Percentiles rank a stretch among this genome's conserved stretches.
These are phyloP conservation scores for Terfezia claveryi DNA, from an alignment of 495 filamentous ascomycete species.

Conservation along the genomic window DNA sequence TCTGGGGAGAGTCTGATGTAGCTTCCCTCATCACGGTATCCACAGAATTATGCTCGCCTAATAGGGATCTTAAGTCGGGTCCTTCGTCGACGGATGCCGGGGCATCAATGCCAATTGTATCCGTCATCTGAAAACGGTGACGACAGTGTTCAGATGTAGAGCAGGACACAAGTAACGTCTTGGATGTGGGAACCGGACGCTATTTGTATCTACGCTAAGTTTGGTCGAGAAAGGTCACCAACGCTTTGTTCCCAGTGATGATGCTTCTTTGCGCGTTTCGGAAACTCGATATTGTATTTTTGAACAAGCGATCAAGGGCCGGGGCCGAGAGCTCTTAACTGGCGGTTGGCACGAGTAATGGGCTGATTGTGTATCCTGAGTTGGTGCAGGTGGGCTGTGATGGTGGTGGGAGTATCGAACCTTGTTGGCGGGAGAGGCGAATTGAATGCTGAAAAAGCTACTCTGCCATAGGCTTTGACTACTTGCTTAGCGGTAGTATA, in stretches of 20 bases:
- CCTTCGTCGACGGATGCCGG: not conserved
- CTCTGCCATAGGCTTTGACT: no score
- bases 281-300: not conserved
- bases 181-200: not conserved
- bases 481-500: no score
- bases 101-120: not conserved
- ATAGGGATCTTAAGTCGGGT: not conserved
- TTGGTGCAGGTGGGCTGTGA: not conserved
- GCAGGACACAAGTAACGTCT: not conserved
- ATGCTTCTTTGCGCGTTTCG: not conserved
- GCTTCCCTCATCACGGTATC: not conserved
- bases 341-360: not conserved
- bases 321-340: not conserved
- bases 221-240: not conserved
- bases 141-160: not conserved
- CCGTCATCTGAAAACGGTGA: not conserved
- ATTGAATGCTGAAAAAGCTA: no score
- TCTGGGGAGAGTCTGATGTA: not conserved
- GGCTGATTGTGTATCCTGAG: not conserved
- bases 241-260: not conserved
- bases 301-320: not conserved
- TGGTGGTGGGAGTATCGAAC: not conserved
- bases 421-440: not conserved
- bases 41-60: not conserved
- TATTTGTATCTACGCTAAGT: not conserved